Conservation (phyloP, 768 basidiomycete species). For the Suillus hirtellus region DNA sequence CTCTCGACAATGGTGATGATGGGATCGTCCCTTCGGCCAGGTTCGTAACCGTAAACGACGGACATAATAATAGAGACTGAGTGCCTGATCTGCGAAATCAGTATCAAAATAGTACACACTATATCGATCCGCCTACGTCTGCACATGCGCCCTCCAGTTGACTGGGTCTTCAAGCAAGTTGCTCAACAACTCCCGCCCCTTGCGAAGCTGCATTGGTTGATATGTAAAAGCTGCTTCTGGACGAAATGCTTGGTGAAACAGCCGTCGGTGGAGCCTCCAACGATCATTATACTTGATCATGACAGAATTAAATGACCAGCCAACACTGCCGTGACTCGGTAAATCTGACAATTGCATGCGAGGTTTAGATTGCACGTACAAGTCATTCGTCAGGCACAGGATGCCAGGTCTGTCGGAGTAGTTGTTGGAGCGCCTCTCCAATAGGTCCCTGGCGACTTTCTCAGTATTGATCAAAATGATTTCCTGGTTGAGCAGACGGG, state of each 20-base stretch:
- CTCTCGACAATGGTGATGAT: constrained; percentile 27
- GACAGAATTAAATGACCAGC: constrained; percentile 32
- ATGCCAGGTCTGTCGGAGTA: constrained; percentile 45
- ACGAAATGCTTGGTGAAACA: constrained; percentile 32
- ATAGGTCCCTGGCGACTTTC: constrained; percentile 40
- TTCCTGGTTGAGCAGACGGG: constrained; percentile 36
- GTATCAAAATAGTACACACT: background rate
- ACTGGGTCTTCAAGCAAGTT: constrained; percentile 26
- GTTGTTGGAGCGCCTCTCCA: constrained; percentile 44
- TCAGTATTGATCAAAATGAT: constrained; percentile 43
- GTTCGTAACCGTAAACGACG: constrained; percentile 32
- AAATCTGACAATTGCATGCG: background rate
- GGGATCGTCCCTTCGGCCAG: constrained; percentile 25
- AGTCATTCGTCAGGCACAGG: constrained; percentile 30
- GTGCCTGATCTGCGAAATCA: constrained; percentile 17
- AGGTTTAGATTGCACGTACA: constrained; percentile 19
- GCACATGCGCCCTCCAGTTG: constrained; percentile 21
- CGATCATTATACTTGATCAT: constrained; percentile 29
- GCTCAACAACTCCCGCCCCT: constrained; percentile 25
- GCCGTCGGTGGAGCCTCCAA: constrained; percentile 31
- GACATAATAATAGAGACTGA: constrained; percentile 32
- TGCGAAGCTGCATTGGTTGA: constrained; percentile 26
- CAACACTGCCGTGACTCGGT: constrained; percentile 20
- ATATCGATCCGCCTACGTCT: constrained; percentile 21
- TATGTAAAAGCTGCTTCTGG: constrained; percentile 21